A percentile compares a stretch with the other conserved stretches of the same genome.
phyloP scores from a whole-genome alignment of 225 moss, liverwort and hornwort species.

The Pseudisothecium myosuroides region DNA sequence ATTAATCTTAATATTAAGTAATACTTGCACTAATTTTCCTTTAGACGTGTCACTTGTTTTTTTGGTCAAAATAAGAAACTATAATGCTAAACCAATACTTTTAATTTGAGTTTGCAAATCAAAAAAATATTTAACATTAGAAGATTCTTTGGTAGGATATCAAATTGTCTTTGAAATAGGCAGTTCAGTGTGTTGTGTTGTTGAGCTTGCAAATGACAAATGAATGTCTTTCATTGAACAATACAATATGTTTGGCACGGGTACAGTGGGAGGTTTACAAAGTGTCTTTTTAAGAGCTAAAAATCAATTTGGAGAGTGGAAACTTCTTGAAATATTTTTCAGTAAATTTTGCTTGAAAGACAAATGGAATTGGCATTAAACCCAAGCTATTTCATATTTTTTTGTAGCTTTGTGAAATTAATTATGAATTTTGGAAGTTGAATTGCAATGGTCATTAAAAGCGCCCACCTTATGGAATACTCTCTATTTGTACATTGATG shows the following conservation, averaged over 20 bases:
- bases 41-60: not conserved
- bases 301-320: too few species aligned
- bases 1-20: not conserved
- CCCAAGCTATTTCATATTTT: too few species aligned
- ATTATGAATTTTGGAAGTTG: too few species aligned
- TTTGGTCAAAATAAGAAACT: not conserved
- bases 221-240: not conserved
- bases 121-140: too few species aligned
- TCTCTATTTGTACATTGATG: too few species aligned
- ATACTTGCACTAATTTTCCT: fast-evolving
- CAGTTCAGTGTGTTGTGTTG: not conserved
- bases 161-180: not conserved
- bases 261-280: not conserved
- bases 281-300: too few species aligned
- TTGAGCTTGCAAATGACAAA: not conserved
- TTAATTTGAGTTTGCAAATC: not conserved
- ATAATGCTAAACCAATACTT: fast-evolving
- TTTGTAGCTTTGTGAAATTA: too few species aligned
- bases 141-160: not conserved
- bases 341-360: too few species aligned
- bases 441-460: too few species aligned
- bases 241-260: not conserved
- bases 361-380: not conserved
- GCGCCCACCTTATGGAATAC: fast-evolving
- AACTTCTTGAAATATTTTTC: too few species aligned